These are phyloP conservation scores for Colletotrichum horii DNA, from an alignment of 2,329 filamentous ascomycete species.

Conservation along the genomic window DNA sequence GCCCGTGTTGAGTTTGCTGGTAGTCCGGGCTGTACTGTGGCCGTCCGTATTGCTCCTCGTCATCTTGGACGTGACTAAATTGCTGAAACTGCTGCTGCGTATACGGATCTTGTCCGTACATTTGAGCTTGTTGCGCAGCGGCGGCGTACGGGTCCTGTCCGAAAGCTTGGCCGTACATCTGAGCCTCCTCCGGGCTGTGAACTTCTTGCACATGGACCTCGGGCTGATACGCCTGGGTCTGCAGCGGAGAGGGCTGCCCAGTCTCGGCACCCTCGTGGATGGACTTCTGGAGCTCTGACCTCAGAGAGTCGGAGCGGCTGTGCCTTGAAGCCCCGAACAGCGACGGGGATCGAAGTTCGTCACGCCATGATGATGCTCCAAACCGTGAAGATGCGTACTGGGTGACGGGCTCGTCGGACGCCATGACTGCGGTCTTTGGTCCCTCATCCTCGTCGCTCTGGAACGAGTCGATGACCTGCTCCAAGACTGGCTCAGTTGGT, in stretches of 20 bases:
- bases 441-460: constrained; percentile 10
- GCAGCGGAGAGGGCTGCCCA: background rate
- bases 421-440: background rate
- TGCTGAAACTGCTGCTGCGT: background rate
- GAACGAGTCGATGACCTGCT: constrained; percentile 15
- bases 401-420: background rate
- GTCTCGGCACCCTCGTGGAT: background rate
- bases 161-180: background rate
- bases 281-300: background rate
- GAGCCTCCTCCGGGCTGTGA: background rate
- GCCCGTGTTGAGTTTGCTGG: background rate
- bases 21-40: background rate
- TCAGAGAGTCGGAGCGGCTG: constrained; percentile 13
- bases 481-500: background rate
- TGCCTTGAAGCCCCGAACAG: constrained; percentile 1
- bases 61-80: background rate
- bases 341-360: constrained; percentile 5
- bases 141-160: background rate
- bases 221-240: background rate
- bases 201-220: background rate
- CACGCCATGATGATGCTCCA: constrained; percentile 6
- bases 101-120: background rate
- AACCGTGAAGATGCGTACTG: constrained; percentile 14
- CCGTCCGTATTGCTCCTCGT: background rate
- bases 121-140: background rate